Base-by-base conservation (phyloP, 306 rosid species). In the Vigna mungo region DNA sequence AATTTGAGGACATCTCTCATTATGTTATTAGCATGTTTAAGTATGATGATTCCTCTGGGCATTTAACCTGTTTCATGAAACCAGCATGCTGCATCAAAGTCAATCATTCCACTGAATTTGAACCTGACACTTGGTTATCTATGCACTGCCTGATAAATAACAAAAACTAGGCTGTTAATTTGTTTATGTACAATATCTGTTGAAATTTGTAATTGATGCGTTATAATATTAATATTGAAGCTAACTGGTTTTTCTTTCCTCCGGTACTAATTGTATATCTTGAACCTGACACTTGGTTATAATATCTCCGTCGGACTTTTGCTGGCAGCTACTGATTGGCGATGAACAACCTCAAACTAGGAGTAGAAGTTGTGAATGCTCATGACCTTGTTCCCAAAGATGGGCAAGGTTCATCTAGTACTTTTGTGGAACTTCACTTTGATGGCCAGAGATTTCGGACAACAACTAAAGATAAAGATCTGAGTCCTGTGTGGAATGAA, bases 401-500 rank as follows among this genome's bases (percentile, higher is more conserved):
- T 84, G 98, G 93, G 12, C 78, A 94, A 46, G 97, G 93, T 27
- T 82, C 92, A 60, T 82, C 86, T 37, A 86, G 37, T 55, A 81
- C 97, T 66, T 89, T 56, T 74, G 99, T 96, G 52, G 99, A 96
- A 86, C 94, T 96, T 65, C 87, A 82, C 49, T 96, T 96, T 53
- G 97, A 92, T 83, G 89, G 70, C 63, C 96, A 89, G 81, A 92
- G 74, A 85, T 88, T 82, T 25, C 91, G 90, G 13, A 96, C 98
- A 14, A 83, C 93, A 5, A 84, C 68, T 0, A 96, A 91, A 79
- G 89, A 91, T 17, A 88, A 82, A 73, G 99, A 96, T 77, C 83
- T 86, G 39, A 88, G 80, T 87, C 99, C 99, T 4, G 76, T 84
- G 79, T 96, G 98, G 98, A 91, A 92, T 7, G 99, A 96, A 62